Percentiles rank a stretch among this genome's conserved stretches.
phyloP scores from a whole-genome alignment of 768 basidiomycete species.

The Lentinus tigrinus region DNA sequence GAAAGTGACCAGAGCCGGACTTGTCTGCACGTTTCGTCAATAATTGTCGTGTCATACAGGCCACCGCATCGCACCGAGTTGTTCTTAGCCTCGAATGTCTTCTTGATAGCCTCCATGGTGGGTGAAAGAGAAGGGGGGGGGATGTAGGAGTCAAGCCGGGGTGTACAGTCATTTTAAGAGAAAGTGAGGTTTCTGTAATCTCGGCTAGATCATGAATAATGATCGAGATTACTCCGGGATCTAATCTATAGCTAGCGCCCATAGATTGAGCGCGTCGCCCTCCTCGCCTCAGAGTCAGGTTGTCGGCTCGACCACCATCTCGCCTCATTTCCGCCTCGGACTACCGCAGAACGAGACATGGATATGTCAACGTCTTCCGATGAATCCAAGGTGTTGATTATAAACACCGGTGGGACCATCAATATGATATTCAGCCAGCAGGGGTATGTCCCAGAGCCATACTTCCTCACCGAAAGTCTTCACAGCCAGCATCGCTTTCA shows the following conservation, averaged over 20 bases:
- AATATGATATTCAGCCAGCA: constrained; percentile 79
- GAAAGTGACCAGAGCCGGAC: constrained; percentile 77
- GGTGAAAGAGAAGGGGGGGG: constrained; percentile 1
- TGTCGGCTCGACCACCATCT: constrained; percentile 7
- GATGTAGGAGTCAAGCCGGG: constrained; percentile 8
- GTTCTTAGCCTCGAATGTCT: constrained; percentile 68
- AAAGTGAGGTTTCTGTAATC: not conserved
- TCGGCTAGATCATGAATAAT: constrained; percentile 4
- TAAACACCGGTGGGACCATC: constrained; percentile 91
- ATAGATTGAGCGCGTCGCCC: not conserved
- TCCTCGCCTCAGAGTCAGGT: not conserved
- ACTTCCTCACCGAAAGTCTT: constrained; percentile 83
- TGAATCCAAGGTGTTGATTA: constrained; percentile 80
- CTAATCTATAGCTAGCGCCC: constrained; percentile 21
- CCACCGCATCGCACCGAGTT: constrained; percentile 40
- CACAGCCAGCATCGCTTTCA: constrained; percentile 85
- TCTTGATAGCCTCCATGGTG: constrained; percentile 69
- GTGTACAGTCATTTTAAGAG: constrained; percentile 16
- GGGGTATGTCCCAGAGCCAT: constrained; percentile 84
- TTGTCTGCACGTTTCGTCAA: constrained; percentile 8
- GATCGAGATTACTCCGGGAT: constrained; percentile 7
- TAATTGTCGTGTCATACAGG: not conserved
- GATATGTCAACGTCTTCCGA: constrained; percentile 50
- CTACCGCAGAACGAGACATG: constrained; percentile 34
- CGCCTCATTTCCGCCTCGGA: not conserved